A percentile compares a stretch with the other conserved stretches of the same genome.
phyloP scores from a whole-genome alignment of 2,329 filamentous ascomycete genomes.

The Arthrobotrys pseudoclavata region DNA sequence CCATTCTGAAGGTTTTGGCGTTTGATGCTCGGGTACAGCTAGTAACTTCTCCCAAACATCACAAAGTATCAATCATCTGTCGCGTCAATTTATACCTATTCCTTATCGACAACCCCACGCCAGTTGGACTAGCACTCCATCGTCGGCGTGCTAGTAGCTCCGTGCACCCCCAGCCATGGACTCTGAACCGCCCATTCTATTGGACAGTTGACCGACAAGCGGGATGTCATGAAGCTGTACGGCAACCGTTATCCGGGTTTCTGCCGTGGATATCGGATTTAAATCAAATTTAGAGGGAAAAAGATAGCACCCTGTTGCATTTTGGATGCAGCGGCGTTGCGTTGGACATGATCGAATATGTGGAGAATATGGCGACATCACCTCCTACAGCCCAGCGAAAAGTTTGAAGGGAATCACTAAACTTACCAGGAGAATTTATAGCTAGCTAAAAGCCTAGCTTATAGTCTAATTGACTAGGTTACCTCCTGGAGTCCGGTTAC shows the following conservation, averaged over 20 bases:
- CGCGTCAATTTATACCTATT: slow-evolving; percentile 31
- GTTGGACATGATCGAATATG: slow-evolving; percentile 54
- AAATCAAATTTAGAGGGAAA: slow-evolving; percentile 9
- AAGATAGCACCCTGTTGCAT: slow-evolving; percentile 32
- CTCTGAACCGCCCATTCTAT: slow-evolving; percentile 18
- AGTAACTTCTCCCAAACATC: neutral
- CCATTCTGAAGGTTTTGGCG: slow-evolving; percentile 1
- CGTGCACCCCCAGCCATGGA: slow-evolving; percentile 15
- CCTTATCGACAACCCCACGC: slow-evolving; percentile 30
- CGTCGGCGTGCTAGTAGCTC: slow-evolving; percentile 20
- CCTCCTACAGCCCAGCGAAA: slow-evolving; percentile 8
- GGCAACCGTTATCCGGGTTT: slow-evolving; percentile 49
- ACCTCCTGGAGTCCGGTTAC: neutral
- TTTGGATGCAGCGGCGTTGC: slow-evolving; percentile 32
- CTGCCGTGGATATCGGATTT: slow-evolving; percentile 20
- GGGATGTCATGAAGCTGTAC: slow-evolving; percentile 12
- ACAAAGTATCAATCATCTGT: neutral
- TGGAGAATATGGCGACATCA: slow-evolving; percentile 58
- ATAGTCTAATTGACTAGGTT: neutral
- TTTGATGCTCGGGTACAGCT: neutral
- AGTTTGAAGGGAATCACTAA: neutral
- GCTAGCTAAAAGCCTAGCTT: slow-evolving; percentile 2
- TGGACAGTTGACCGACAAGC: slow-evolving; percentile 32
- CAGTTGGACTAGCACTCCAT: neutral
- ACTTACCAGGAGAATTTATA: neutral